A percentile compares a stretch with the other conserved stretches of the same genome.
Evolutionary conservation across 2,329 filamentous ascomycete species (phyloP).

Genomic region (Ceratocystis variospora): DNA sequence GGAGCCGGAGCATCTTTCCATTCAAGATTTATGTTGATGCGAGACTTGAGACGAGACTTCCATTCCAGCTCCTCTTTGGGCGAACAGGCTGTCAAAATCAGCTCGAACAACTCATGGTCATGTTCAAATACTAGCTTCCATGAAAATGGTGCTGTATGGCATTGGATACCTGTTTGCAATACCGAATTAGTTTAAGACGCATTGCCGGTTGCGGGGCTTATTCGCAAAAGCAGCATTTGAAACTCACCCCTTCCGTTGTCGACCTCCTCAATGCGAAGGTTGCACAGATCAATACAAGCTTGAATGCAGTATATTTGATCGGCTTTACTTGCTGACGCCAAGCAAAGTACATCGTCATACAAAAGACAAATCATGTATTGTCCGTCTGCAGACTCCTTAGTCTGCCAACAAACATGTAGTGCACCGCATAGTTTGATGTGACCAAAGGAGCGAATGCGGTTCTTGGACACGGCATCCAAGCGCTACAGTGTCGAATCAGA

Average conservation of each 20-base stretch:
- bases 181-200: constrained; percentile 19
- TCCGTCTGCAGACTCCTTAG: constrained; percentile 51
- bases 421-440: constrained; percentile 70
- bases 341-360: constrained; percentile 66
- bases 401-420: constrained; percentile 72
- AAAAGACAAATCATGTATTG: constrained; percentile 74
- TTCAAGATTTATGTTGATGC: constrained; percentile 5
- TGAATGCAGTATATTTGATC: constrained; percentile 58
- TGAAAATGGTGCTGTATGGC: constrained; percentile 70
- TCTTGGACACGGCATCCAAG: constrained; percentile 40
- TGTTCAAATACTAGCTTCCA: constrained; percentile 86
- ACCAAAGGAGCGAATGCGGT: constrained; percentile 65
- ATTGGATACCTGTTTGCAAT: constrained; percentile 57
- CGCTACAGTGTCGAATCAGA: constrained; percentile 26
- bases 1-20: neutral
- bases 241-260: constrained; percentile 59
- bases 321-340: constrained; percentile 54
- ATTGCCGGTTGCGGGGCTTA: neutral
- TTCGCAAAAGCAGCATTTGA: constrained; percentile 15
- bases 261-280: constrained; percentile 52
- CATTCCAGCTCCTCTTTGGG: constrained; percentile 67
- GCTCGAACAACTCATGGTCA: constrained; percentile 62
- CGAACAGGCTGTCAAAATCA: constrained; percentile 78
- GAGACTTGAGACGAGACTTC: constrained; percentile 50
- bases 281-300: constrained; percentile 56